Evolutionary conservation across 345 rosid species (phyloP).

Genomic region (Moringa oleifera): DNA sequence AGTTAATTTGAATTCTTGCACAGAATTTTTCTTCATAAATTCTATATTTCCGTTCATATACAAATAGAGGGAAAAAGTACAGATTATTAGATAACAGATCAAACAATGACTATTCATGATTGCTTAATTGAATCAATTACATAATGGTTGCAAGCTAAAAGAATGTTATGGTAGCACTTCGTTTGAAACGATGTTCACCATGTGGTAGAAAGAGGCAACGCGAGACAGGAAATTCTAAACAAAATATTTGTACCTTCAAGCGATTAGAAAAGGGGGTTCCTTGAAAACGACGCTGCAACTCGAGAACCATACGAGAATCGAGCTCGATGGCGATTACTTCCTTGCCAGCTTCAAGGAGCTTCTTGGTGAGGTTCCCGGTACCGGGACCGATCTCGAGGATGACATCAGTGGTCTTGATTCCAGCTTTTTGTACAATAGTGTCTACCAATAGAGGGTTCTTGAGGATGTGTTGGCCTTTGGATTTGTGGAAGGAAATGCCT

Average conservation of each 20-base stretch:
- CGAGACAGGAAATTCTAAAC: neutral
- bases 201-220: no score
- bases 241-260: constrained; percentile 34
- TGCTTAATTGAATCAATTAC: no score
- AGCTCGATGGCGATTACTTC: constrained; percentile 79
- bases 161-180: no score
- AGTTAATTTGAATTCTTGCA: no score
- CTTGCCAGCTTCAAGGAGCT: constrained; percentile 86
- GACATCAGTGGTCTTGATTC: constrained; percentile 73
- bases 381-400: constrained; percentile 93
- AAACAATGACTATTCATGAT: no score
- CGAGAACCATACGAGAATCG: constrained; percentile 91
- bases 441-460: constrained; percentile 83
- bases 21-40: neutral
- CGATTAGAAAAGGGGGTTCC: constrained; percentile 61
- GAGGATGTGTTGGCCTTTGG: constrained; percentile 87
- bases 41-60: no score
- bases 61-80: no score
- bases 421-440: constrained; percentile 76
- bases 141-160: no score
- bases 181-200: no score
- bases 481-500: constrained; percentile 84
- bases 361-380: constrained; percentile 89
- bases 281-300: constrained; percentile 86
- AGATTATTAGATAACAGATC: no score